These are phyloP conservation scores for Plasmodium sp. DNA, from an alignment of 169 alveolate species.

Conservation along the genomic window DNA sequence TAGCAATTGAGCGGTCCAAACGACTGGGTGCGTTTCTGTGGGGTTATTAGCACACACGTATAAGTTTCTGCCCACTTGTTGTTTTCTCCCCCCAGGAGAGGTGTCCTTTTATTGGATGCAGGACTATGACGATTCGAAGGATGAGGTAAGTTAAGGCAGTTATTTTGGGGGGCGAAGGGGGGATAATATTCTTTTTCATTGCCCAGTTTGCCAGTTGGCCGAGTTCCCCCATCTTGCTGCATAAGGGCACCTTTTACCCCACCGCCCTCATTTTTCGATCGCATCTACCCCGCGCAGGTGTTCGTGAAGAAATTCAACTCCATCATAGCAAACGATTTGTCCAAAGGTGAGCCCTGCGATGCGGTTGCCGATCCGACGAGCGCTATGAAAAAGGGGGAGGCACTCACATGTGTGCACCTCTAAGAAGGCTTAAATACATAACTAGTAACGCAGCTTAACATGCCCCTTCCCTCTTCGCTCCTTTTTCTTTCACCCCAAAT, in stretches of 20 bases:
- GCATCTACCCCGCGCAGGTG: background rate
- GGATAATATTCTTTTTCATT: background rate
- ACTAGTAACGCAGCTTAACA: background rate
- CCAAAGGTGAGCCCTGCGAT: conserved; percentile 6
- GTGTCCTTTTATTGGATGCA: conserved; percentile 71
- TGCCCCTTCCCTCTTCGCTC: background rate
- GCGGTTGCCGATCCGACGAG: background rate
- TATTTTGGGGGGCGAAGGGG: background rate
- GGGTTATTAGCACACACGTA: background rate
- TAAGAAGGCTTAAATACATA: background rate
- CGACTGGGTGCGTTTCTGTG: background rate
- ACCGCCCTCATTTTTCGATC: background rate
- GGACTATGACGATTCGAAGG: conserved; percentile 71
- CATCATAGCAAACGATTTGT: conserved; percentile 53
- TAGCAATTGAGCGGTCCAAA: background rate
- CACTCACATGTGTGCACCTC: background rate
- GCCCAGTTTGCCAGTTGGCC: background rate
- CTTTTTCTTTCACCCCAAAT: background rate
- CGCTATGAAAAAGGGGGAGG: background rate
- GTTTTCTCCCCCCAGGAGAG: conserved; percentile 16
- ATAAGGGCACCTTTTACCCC: background rate
- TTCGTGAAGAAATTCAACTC: conserved; percentile 51
- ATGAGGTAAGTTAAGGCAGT: conserved; percentile 40
- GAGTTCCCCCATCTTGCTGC: background rate
- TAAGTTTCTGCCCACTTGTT: background rate